Evolutionary conservation across 2,329 filamentous ascomycete genomes (phyloP).

Genomic region (Fusarium succisae): DNA sequence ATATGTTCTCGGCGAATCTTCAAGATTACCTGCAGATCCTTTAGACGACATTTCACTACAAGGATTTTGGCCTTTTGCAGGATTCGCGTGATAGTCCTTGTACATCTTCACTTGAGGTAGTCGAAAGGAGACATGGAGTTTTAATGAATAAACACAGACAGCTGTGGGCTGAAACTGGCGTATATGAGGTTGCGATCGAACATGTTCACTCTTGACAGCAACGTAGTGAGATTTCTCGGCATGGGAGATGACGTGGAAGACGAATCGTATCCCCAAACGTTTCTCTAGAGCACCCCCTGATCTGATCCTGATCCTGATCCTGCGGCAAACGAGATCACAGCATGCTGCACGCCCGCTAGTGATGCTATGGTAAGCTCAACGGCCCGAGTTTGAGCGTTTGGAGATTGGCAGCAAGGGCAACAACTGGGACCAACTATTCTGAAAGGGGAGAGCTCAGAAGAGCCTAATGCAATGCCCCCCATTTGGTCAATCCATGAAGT

Average conservation of each 20-base stretch:
- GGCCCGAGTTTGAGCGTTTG: slow-evolving; percentile 30
- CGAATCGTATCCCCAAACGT: slow-evolving; percentile 6
- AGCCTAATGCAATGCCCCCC: slow-evolving; percentile 24
- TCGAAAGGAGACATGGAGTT: background rate
- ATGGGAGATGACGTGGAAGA: slow-evolving; percentile 21
- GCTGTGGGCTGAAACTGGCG: background rate
- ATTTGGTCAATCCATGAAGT: slow-evolving; percentile 10
- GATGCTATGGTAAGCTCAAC: slow-evolving; percentile 23
- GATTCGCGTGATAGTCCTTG: background rate
- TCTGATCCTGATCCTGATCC: slow-evolving; percentile 23
- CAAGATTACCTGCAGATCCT: slow-evolving; percentile 1
- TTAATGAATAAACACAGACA: background rate
- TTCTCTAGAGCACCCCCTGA: slow-evolving; percentile 24
- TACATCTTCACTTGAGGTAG: background rate
- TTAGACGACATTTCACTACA: background rate
- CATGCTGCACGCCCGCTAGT: slow-evolving; percentile 19
- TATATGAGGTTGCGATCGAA: background rate
- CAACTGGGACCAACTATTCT: slow-evolving; percentile 27
- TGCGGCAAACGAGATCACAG: slow-evolving; percentile 36
- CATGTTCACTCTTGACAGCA: background rate
- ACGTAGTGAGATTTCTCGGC: slow-evolving; percentile 5
- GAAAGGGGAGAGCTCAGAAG: slow-evolving; percentile 16
- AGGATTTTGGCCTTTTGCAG: background rate
- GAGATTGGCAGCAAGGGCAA: slow-evolving; percentile 12
- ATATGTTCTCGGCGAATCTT: slow-evolving; percentile 1